phyloP scores from a whole-genome alignment of 202 grass and related monocot species.

The Carex arenaria region DNA sequence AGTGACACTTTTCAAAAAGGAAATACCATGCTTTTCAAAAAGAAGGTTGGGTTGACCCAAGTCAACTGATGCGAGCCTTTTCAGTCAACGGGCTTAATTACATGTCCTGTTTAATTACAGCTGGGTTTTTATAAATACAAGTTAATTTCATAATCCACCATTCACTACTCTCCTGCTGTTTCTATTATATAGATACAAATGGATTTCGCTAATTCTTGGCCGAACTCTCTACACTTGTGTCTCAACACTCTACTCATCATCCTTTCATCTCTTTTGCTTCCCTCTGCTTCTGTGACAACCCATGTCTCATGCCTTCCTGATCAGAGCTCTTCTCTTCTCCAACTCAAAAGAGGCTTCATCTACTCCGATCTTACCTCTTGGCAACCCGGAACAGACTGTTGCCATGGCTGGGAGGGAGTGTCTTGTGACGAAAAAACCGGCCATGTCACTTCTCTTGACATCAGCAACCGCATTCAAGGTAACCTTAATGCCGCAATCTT shows the following conservation, averaged over 20 bases:
- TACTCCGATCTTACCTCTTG: constrained; percentile 26
- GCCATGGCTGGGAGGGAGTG: constrained; percentile 34
- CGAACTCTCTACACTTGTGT: not conserved
- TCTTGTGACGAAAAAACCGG: constrained; percentile 7
- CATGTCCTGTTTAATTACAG: too few relatives aligned
- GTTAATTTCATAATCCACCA: too few relatives aligned
- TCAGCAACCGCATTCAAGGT: constrained; percentile 17
- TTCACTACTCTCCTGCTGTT: too few relatives aligned
- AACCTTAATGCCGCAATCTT: constrained; percentile 20
- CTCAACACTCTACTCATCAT: not conserved
- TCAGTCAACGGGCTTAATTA: too few relatives aligned
- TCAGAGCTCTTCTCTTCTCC: constrained; percentile 29
- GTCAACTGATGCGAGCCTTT: too few relatives aligned
- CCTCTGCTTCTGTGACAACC: not conserved
- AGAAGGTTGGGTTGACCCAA: too few relatives aligned
- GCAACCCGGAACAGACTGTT: constrained; percentile 39
- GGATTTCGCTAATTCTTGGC: not conserved
- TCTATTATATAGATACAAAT: not conserved
- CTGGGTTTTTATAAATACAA: too few relatives aligned
- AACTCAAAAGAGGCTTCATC: constrained; percentile 31
- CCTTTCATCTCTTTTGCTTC: not conserved
- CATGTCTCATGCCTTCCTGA: constrained; percentile 19
- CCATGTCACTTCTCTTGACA: constrained; percentile 28
- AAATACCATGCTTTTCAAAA: too few relatives aligned
- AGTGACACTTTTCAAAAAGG: too few relatives aligned